Evolutionary conservation across 768 basidiomycete species (phyloP), one percentile per base, ranked within the genome.

Genomic region (Naganishia kalamii): DNA sequence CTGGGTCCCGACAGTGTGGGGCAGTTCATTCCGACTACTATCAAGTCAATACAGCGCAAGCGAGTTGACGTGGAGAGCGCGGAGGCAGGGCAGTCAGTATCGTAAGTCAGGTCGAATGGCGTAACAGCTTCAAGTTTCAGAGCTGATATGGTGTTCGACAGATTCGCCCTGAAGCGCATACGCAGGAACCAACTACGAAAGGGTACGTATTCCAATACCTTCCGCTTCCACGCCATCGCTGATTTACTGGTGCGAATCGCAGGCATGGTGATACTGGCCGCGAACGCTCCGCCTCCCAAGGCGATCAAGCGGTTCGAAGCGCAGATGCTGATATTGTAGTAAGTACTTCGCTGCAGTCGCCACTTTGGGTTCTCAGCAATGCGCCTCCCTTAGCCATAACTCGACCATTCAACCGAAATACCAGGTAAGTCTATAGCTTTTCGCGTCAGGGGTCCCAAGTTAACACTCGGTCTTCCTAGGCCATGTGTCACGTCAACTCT

Each of bases 41-140:
- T 99, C 67, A 91, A 89, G 81, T 88, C 86, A 70, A 99, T 99
- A 80, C 93, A 98, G 79, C 84, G 93, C 65, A 99, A 97, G 78
- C 88, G 92, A 35, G 92, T 88, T 23, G 82, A 87, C 61, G 91
- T 99, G 2, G 81, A 82, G 17, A 83, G 83, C 15, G 96, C 90
- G 0, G 93, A 97, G 71, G 96, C 96, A 6, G 96, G 96, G 1
- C 96, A 99, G 79, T 90, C 89, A 54, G 92, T 99, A 10, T 64
- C 63, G 63, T 64, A 29, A 64, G 63, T 47, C 13, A 8, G 21
- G 13, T 21, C 89, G 90, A 17, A n/a, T 8, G 73, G 21, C 62
- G 71, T 66, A 29, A 23, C 30, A 29, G 17, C n/a, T 21, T 25
- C 17, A 64, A 21, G 4, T 7, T 17, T 19, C 2, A 19, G 37